Evolutionary conservation across 352 stramenopile genomes (phyloP).

Genomic region (Peronosclerospora sorghi): DNA sequence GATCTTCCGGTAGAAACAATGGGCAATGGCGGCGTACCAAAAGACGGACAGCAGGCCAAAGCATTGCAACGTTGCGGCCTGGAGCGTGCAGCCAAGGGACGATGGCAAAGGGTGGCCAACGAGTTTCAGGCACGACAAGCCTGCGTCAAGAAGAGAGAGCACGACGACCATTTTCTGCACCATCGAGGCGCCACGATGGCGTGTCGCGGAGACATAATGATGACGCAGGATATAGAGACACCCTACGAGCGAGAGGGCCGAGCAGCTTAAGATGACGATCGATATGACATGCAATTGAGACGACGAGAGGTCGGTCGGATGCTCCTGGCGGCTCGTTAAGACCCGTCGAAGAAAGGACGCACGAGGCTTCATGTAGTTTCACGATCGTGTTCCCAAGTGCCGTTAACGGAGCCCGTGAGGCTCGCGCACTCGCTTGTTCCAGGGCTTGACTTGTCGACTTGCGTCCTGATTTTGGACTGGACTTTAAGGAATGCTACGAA

Average conservation of each 20-base stretch:
- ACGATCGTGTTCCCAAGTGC: no score
- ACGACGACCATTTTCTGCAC: conserved; percentile 66
- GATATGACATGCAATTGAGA: conserved; percentile 22
- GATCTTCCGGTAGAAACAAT: conserved; percentile 64
- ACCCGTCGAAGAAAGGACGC: no score
- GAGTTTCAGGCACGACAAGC: conserved; percentile 40
- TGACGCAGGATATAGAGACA: conserved; percentile 41
- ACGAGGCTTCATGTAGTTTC: no score
- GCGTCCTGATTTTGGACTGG: no score
- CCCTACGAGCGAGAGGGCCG: conserved; percentile 29
- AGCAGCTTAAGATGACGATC: conserved; percentile 28
- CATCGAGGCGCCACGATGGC: conserved; percentile 28
- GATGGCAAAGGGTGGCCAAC: conserved; percentile 24
- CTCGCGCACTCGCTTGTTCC: no score
- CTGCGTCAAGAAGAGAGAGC: conserved; percentile 52
- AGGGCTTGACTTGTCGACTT: no score
- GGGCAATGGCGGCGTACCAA: conserved; percentile 61
- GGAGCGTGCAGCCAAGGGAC: conserved; percentile 25
- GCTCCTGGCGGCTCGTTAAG: not conserved
- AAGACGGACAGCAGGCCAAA: conserved; percentile 49
- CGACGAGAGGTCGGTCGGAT: conserved; percentile 5
- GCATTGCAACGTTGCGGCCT: conserved; percentile 44
- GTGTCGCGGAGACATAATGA: conserved; percentile 21
- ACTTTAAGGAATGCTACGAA: no score
- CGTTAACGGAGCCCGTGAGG: no score